Evolutionary conservation across 2,329 filamentous ascomycete species (phyloP).

Genomic region (Phialophora expanda): DNA sequence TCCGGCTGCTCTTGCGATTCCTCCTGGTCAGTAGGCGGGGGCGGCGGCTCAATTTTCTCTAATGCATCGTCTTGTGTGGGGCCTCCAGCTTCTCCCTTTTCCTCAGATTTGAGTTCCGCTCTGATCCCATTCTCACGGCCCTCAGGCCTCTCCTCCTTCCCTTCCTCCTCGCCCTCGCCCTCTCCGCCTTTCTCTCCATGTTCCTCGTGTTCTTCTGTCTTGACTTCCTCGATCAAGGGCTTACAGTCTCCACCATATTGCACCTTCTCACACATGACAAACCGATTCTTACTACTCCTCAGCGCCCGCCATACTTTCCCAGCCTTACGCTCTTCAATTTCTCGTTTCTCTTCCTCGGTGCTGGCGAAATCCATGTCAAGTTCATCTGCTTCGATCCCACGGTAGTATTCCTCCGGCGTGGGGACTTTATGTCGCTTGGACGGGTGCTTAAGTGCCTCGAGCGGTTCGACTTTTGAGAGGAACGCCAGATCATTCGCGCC

Average conservation of each 20-base stretch:
- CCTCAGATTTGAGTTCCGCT: neutral
- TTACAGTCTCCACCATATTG: slow-evolving; percentile 77
- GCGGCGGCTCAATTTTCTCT: neutral
- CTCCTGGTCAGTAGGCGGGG: neutral
- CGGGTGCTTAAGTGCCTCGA: slow-evolving; percentile 71
- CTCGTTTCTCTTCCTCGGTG: slow-evolving; percentile 64
- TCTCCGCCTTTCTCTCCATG: slow-evolving; percentile 19
- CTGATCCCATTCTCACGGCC: slow-evolving; percentile 1
- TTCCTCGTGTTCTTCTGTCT: slow-evolving; percentile 13
- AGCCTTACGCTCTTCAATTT: slow-evolving; percentile 71
- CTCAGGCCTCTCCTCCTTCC: slow-evolving; percentile 10
- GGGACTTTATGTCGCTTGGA: slow-evolving; percentile 72
- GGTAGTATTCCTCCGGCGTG: slow-evolving; percentile 70
- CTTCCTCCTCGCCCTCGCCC: slow-evolving; percentile 10
- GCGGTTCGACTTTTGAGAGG: slow-evolving; percentile 69
- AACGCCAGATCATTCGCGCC: slow-evolving; percentile 79
- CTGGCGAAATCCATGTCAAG: slow-evolving; percentile 85
- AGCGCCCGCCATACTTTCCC: slow-evolving; percentile 92
- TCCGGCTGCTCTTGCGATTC: neutral
- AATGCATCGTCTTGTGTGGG: neutral
- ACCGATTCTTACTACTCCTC: slow-evolving; percentile 67
- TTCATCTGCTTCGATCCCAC: slow-evolving; percentile 76
- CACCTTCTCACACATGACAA: slow-evolving; percentile 83
- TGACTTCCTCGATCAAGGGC: slow-evolving; percentile 38
- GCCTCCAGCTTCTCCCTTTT: neutral